Evolutionary conservation across 1,139 yeast species (phyloP).

Genomic region (Pneumocystis sp.): DNA sequence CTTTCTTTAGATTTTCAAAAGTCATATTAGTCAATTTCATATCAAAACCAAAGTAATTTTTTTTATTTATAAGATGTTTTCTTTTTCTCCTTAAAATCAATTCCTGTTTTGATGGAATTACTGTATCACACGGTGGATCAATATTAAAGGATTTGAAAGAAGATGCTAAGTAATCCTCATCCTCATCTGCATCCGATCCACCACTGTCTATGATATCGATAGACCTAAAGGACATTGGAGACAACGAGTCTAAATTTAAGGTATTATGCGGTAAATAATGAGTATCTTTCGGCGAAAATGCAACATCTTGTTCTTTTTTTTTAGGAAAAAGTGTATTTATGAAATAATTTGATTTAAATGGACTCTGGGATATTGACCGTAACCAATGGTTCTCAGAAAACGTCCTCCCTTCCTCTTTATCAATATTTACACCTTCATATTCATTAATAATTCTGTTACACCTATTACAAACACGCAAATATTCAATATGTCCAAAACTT

Average conservation of each 20-base stretch:
- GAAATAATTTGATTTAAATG: not conserved
- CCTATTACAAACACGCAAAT: constrained; percentile 62
- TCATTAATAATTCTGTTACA: constrained; percentile 51
- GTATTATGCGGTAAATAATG: not conserved
- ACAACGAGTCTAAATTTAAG: not conserved
- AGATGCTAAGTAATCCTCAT: not conserved
- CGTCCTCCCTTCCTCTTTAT: not conserved
- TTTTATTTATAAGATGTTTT: not conserved
- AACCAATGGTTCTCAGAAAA: not conserved
- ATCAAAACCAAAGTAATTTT: not conserved
- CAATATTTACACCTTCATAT: constrained; percentile 22
- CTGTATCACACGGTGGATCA: not conserved
- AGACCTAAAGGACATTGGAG: not conserved
- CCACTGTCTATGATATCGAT: not conserved
- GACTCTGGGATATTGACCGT: not conserved
- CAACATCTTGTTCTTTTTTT: not conserved
- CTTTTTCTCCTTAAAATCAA: not conserved
- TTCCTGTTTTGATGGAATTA: not conserved
- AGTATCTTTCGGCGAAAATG: not conserved
- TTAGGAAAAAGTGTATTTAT: not conserved
- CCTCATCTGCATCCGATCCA: not conserved
- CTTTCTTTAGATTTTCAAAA: not conserved
- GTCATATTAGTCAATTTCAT: not conserved
- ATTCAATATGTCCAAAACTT: constrained; percentile 47
- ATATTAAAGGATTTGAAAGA: not conserved